Evolutionary conservation across 1,139 yeast genomes (phyloP).

Genomic region (Starmera stellimalicola): DNA sequence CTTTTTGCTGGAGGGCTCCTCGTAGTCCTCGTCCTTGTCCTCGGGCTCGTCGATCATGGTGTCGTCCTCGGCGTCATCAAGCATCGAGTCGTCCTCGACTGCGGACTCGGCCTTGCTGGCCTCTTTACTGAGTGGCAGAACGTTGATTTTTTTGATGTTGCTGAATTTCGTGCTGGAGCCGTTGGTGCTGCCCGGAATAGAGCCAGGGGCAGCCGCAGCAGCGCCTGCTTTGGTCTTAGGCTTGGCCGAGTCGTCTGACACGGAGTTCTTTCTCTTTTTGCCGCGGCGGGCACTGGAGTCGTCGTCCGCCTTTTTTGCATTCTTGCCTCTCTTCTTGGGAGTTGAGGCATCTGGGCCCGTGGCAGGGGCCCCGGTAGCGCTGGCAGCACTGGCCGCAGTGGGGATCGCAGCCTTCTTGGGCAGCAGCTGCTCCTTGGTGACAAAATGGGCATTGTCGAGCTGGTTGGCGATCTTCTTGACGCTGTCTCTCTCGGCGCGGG

Average conservation of each 20-base stretch:
- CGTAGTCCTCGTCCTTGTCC: conserved; percentile 1
- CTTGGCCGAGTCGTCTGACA: conserved; percentile 3
- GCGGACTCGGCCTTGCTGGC: neutral
- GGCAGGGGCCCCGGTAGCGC: no score
- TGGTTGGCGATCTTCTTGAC: conserved; percentile 20
- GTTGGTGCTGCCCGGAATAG: neutral
- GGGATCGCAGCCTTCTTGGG: conserved; percentile 4
- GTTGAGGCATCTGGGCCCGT: neutral
- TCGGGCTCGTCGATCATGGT: neutral
- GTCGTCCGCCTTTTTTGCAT: neutral
- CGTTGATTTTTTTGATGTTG: neutral
- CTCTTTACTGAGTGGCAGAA: conserved; percentile 5
- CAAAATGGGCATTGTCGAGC: conserved; percentile 14
- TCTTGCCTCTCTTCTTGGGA: neutral
- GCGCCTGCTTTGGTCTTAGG: neutral
- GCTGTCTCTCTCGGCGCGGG: conserved; percentile 16
- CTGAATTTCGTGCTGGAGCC: neutral
- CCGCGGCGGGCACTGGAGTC: conserved; percentile 1
- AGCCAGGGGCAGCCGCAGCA: neutral
- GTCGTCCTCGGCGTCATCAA: neutral
- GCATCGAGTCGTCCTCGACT: neutral
- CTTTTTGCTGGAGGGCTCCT: conserved; percentile 1
- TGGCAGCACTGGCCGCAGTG: neutral
- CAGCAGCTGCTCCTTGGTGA: conserved; percentile 9
- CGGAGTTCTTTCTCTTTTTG: conserved; percentile 11